These are phyloP conservation scores for Rhodomyrtus psidioides DNA, from an alignment of 441 rosid species.

Conservation along the genomic window DNA sequence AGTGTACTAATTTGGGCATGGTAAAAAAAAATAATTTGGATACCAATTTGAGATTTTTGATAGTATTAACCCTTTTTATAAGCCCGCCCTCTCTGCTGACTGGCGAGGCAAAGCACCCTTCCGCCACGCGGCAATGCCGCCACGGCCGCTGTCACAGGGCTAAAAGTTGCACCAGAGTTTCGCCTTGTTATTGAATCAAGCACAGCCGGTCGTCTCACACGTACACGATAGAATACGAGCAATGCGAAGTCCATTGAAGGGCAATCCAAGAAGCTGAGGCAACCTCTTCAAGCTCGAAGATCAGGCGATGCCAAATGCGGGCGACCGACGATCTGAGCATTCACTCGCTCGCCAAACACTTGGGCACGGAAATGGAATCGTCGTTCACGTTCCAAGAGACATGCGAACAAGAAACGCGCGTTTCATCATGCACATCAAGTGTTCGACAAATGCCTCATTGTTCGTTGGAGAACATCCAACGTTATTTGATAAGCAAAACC, in stretches of 20 bases:
- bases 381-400: too few relatives aligned
- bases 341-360: background rate
- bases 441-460: background rate
- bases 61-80: too few relatives aligned
- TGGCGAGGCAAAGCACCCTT: background rate
- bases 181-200: background rate
- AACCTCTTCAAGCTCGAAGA: background rate
- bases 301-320: background rate
- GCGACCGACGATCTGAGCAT: background rate
- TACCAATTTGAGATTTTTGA: too few relatives aligned
- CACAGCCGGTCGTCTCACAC: background rate
- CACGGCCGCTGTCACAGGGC: background rate
- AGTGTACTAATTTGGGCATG: too few relatives aligned
- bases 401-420: background rate
- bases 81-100: background rate
- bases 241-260: background rate
- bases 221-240: too few relatives aligned
- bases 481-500: background rate
- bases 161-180: background rate
- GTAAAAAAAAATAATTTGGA: too few relatives aligned
- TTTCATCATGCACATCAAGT: background rate
- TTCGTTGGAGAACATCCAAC: background rate
- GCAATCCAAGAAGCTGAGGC: background rate
- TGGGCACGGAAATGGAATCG: too few relatives aligned
- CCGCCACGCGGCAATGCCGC: background rate